Percentiles rank a stretch among this genome's conserved stretches.
Evolutionary conservation across 2,329 filamentous ascomycete genomes (phyloP).

Genomic region (Verticillium longisporum): DNA sequence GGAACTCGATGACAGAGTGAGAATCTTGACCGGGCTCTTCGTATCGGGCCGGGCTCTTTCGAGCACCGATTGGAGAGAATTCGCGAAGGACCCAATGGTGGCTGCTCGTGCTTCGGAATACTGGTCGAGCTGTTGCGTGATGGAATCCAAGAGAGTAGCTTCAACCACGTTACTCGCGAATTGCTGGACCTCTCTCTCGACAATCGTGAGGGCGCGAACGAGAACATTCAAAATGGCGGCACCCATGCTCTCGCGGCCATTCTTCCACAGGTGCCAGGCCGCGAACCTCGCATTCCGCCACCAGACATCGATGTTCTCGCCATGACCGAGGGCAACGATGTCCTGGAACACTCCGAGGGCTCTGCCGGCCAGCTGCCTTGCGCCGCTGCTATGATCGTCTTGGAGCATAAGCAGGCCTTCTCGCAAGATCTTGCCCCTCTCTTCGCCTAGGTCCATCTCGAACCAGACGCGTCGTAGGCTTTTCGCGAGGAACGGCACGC

Average conservation of each 20-base stretch:
- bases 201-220: constrained; percentile 34
- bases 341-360: constrained; percentile 39
- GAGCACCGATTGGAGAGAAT: neutral
- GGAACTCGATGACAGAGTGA: constrained; percentile 58
- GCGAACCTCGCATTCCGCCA: constrained; percentile 49
- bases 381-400: constrained; percentile 51
- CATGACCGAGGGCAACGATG: neutral
- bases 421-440: constrained; percentile 37
- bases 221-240: constrained; percentile 48
- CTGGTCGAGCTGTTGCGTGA: constrained; percentile 7
- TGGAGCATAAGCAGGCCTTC: constrained; percentile 40
- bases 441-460: constrained; percentile 39
- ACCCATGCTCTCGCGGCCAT: constrained; percentile 60
- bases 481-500: constrained; percentile 51
- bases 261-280: constrained; percentile 59
- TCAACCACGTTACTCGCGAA: constrained; percentile 12
- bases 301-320: constrained; percentile 31
- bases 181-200: constrained; percentile 23
- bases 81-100: constrained; percentile 22
- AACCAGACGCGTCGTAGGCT: constrained; percentile 55
- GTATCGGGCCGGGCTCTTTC: neutral
- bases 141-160: constrained; percentile 8
- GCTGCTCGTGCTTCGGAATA: constrained; percentile 14
- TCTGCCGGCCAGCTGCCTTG: constrained; percentile 48
- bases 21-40: constrained; percentile 32